Conservation (phyloP, 1,284 basidiomycete species). For the Naganishia sp. region DNA sequence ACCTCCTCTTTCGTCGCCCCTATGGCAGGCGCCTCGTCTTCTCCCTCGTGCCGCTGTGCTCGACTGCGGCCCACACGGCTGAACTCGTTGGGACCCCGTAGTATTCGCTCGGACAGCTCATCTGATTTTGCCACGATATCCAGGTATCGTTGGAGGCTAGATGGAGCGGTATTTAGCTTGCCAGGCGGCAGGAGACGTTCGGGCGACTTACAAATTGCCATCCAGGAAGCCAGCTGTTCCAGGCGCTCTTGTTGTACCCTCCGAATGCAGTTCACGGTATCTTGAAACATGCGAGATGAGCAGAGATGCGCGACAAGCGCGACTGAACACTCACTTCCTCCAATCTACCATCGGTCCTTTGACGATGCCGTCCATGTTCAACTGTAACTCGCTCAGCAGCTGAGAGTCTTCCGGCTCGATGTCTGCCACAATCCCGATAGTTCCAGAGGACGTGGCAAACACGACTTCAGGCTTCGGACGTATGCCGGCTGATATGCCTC, state of each 20-base stretch:
- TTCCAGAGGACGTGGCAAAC: conserved; percentile 77
- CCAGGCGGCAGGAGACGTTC: background rate
- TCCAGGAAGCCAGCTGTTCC: conserved; percentile 74
- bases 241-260: conserved; percentile 60
- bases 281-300: conserved; percentile 50
- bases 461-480: conserved; percentile 61
- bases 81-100: conserved; percentile 43
- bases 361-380: conserved; percentile 68
- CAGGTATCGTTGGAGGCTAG: conserved; percentile 66
- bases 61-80: conserved; percentile 40
- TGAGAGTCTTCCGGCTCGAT: conserved; percentile 62
- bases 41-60: conserved; percentile 11
- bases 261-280: conserved; percentile 64
- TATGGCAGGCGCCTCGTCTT: background rate
- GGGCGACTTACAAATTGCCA: conserved; percentile 65
- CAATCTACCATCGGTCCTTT: conserved; percentile 64
- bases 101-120: conserved; percentile 34
- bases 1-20: conserved; percentile 22
- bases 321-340: conserved; percentile 59
- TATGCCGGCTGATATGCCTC: background rate
- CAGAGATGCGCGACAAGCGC: conserved; percentile 7
- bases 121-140: conserved; percentile 40
- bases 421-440: conserved; percentile 75
- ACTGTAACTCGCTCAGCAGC: conserved; percentile 72
- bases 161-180: background rate